Evolutionary conservation across 2,329 filamentous ascomycete species (phyloP), one percentile per base, ranked within the genome.

Genomic region (Nakataea oryzae): DNA sequence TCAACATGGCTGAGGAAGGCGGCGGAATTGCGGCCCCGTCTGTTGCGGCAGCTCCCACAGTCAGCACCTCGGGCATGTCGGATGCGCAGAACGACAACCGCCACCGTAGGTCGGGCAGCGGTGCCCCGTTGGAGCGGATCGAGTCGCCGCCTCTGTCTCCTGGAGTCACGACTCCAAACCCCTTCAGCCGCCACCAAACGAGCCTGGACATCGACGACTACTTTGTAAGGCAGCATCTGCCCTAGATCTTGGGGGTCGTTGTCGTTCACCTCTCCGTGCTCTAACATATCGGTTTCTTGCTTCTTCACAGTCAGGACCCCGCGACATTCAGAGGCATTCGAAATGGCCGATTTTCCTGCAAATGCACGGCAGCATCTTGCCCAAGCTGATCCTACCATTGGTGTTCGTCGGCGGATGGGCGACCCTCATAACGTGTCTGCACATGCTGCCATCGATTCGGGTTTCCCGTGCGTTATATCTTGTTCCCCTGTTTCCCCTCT

Each of bases 331-430:
- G 62, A 85, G 85, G 68, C 89, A 92, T 73, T 91, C 88, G 29
- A 92, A 90, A 81, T 88, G 88, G 81, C 89, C 90, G 11, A 82
- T 86, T 67, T 91, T 92, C 71, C 74, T 93, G 69, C 87, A 89
- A 65, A 80, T 93, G 74, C 89, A 91, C 70, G 90, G 90, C 67
- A 90, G 86, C 68, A 86, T 90, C 63, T 61, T 71, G 41, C 90
- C 90, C 14, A 87, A 89, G 70, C 86, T 93, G 86, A 83, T 92
- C 41, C 70, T 93, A 7, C 89, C 89, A 0, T 72, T 93, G 34
- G 32, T 82, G 7, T 78, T 86, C 62, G 79, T 92, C 14, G 84
- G 79, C 4, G 70, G 69, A 17, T 93, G 89, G 89, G 79, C 88
- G 0, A 86, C 85, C 1, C 70, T 81, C 27, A 85, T 93, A 66